These are phyloP conservation scores for Nitzschia putrida DNA, from an alignment of 108 stramenopile species.

Conservation along the genomic window DNA sequence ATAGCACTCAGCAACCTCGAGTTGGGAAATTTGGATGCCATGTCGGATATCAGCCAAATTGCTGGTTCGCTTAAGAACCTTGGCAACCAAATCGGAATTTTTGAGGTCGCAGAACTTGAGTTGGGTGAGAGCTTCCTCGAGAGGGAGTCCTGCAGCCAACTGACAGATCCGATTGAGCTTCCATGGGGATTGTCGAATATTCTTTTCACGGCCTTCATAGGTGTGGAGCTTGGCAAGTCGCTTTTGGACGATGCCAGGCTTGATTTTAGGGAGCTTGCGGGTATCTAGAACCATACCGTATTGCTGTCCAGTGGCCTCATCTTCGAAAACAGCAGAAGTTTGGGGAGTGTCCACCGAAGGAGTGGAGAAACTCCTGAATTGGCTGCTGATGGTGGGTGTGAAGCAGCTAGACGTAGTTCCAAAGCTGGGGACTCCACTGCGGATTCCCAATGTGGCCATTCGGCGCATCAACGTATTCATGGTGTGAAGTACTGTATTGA, in stretches of 20 bases:
- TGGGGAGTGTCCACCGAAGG: constrained; percentile 2
- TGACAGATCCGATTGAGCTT: constrained; percentile 77
- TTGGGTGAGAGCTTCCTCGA: constrained; percentile 80
- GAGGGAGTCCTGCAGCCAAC: constrained; percentile 66
- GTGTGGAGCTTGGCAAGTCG: constrained; percentile 57
- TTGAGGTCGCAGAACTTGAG: constrained; percentile 68
- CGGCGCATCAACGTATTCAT: constrained; percentile 17
- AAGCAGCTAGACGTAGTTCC: too few relatives aligned
- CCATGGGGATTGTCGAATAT: constrained; percentile 81
- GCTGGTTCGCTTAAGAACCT: constrained; percentile 68
- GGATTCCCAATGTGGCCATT: constrained; percentile 2
- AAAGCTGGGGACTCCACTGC: background rate
- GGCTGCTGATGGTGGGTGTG: background rate
- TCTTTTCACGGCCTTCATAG: constrained; percentile 59
- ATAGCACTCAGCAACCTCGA: constrained; percentile 88
- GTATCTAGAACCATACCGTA: constrained; percentile 38
- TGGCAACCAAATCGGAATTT: constrained; percentile 67
- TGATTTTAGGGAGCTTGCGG: constrained; percentile 61
- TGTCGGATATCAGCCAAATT: constrained; percentile 72
- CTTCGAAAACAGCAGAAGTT: constrained; percentile 12
- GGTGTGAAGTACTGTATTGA: background rate
- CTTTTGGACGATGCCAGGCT: constrained; percentile 68
- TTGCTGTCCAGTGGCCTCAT: constrained; percentile 24
- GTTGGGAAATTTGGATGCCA: constrained; percentile 69
- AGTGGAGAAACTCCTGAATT: background rate